Evolutionary conservation across 306 rosid genomes (phyloP).

Genomic region (Bauhinia variegata): DNA sequence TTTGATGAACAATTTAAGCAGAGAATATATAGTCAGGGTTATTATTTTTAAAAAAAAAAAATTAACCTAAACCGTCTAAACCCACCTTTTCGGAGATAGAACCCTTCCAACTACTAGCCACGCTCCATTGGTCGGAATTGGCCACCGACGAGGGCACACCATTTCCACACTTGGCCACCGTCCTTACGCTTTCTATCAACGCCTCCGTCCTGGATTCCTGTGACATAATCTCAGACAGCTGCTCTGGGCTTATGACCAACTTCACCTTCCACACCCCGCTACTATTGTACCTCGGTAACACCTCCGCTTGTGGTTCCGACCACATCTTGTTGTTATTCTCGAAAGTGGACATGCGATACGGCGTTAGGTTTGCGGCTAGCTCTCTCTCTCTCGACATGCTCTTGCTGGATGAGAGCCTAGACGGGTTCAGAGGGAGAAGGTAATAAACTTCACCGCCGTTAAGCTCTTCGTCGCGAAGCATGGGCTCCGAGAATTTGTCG

Average conservation of each 20-base stretch:
- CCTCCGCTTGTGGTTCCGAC: slow-evolving; percentile 49
- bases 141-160: slow-evolving; percentile 46
- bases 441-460: slow-evolving; percentile 57
- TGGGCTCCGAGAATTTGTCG: slow-evolving; percentile 52
- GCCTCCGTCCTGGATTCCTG: slow-evolving; percentile 70
- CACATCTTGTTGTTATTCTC: slow-evolving; percentile 40
- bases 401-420: slow-evolving; percentile 1
- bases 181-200: slow-evolving; percentile 75
- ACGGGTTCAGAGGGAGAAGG: slow-evolving; percentile 69
- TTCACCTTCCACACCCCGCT: slow-evolving; percentile 87
- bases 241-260: slow-evolving; percentile 71
- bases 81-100: slow-evolving; percentile 31
- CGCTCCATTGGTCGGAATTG: slow-evolving; percentile 71
- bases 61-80: slow-evolving; percentile 25
- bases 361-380: slow-evolving; percentile 41
- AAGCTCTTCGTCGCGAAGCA: slow-evolving; percentile 62
- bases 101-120: slow-evolving; percentile 64
- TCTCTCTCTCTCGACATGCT: not conserved
- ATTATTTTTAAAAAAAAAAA: not conserved
- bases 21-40: not conserved
- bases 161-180: slow-evolving; percentile 77
- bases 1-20: not conserved
- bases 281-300: slow-evolving; percentile 60
- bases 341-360: slow-evolving; percentile 66
- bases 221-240: slow-evolving; percentile 75